Percentiles rank a stretch among this genome's conserved stretches.
Evolutionary conservation across 1,284 basidiomycete genomes (phyloP).

Genomic region (Moesziomyces sp.): DNA sequence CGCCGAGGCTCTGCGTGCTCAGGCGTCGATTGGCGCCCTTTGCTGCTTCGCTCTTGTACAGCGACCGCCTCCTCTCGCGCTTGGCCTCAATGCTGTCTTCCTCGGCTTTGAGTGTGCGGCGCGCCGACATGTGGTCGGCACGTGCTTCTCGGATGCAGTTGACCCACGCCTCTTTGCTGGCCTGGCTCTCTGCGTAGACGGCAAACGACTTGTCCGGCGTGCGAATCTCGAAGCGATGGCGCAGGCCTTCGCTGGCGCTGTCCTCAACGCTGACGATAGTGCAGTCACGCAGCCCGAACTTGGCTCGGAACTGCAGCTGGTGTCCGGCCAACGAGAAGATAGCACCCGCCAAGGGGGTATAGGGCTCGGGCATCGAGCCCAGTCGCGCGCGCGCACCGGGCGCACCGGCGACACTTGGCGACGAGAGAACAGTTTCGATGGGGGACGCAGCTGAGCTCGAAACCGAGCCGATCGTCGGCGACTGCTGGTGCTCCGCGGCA

Average conservation of each 20-base stretch:
- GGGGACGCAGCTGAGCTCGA: conserved; percentile 78
- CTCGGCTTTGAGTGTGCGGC: conserved; percentile 58
- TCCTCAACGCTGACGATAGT: conserved; percentile 63
- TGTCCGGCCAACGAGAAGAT: conserved; percentile 49
- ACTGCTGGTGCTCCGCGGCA: conserved; percentile 10
- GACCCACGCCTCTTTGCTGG: conserved; percentile 58
- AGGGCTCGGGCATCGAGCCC: conserved; percentile 30
- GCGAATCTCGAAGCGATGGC: conserved; percentile 62
- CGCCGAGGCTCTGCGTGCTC: conserved; percentile 48
- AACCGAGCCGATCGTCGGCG: conserved; percentile 57
- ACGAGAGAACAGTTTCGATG: conserved; percentile 60
- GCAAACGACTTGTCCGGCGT: conserved; percentile 67
- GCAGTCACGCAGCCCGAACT: conserved; percentile 62
- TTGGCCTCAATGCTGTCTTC: conserved; percentile 60
- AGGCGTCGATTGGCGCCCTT: conserved; percentile 28
- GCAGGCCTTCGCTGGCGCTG: conserved; percentile 32
- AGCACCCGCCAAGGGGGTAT: conserved; percentile 41
- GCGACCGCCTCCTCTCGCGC: conserved; percentile 41
- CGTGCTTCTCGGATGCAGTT: conserved; percentile 61
- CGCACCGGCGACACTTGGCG: conserved; percentile 8
- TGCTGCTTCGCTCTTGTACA: conserved; percentile 36
- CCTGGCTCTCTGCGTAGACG: conserved; percentile 58
- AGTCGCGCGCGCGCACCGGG: conserved; percentile 17
- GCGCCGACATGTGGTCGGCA: conserved; percentile 57
- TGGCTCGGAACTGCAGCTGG: conserved; percentile 60